These are phyloP conservation scores for Phytophthora litchii DNA, from an alignment of 352 stramenopile genomes.

Conservation along the genomic window DNA sequence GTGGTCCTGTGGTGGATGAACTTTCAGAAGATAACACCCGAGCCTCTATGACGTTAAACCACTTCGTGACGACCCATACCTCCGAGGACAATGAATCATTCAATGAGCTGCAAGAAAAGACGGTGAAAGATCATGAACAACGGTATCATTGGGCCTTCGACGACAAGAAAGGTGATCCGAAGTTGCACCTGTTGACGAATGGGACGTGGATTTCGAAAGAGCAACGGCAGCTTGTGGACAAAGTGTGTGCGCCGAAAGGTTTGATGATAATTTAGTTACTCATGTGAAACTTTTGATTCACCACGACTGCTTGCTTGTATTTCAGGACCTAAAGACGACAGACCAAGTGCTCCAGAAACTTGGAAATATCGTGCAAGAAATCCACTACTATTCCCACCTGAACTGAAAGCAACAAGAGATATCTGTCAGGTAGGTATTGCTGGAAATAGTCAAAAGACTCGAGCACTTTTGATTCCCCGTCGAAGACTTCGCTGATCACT, in stretches of 20 bases:
- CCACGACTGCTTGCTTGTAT: slow-evolving; percentile 4
- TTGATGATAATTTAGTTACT: neutral
- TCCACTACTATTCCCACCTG: slow-evolving; percentile 76
- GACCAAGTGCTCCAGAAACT: slow-evolving; percentile 68
- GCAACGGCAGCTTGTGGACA: slow-evolving; percentile 61
- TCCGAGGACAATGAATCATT: slow-evolving; percentile 88
- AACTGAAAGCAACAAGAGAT: slow-evolving; percentile 53
- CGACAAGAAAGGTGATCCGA: slow-evolving; percentile 55
- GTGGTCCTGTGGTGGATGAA: slow-evolving; percentile 1
- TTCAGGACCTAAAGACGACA: slow-evolving; percentile 59
- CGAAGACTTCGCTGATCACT: neutral
- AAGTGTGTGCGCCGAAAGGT: slow-evolving; percentile 67
- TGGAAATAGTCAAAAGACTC: neutral
- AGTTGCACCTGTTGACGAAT: slow-evolving; percentile 71
- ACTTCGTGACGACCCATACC: slow-evolving; percentile 83
- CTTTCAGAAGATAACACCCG: slow-evolving; percentile 10
- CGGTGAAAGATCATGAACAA: slow-evolving; percentile 65
- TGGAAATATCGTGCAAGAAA: slow-evolving; percentile 83
- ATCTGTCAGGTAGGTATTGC: slow-evolving; percentile 61
- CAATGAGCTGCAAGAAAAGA: slow-evolving; percentile 74
- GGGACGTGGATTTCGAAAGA: slow-evolving; percentile 79
- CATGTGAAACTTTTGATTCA: slow-evolving; percentile 1
- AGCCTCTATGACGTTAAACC: slow-evolving; percentile 63
- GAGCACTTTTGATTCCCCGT: neutral
- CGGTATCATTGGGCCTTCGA: slow-evolving; percentile 86